Evolutionary conservation across 2,329 filamentous ascomycete species (phyloP).

Genomic region (Penicillium oxalicum): DNA sequence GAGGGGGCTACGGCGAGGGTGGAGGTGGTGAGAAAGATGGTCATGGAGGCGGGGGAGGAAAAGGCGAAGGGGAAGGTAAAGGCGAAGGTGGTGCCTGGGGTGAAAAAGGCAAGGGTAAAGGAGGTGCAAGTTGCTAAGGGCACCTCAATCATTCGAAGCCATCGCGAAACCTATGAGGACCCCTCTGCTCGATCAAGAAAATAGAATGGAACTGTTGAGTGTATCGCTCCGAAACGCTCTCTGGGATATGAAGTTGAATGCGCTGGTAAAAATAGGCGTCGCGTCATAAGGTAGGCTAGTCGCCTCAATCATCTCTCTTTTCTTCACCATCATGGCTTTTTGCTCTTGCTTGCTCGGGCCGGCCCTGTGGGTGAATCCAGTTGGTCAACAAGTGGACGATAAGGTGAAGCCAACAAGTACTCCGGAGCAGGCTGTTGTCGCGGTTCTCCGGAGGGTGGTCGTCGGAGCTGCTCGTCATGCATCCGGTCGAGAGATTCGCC

Average conservation of each 20-base stretch:
- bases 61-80: neutral
- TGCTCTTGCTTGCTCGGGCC: constrained; percentile 29
- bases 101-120: neutral
- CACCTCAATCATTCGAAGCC: neutral
- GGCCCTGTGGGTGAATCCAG: constrained; percentile 34
- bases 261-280: constrained; percentile 15
- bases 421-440: constrained; percentile 40
- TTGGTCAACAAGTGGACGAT: constrained; percentile 53
- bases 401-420: constrained; percentile 53
- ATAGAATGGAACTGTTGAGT: too few relatives aligned
- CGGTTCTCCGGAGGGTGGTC: constrained; percentile 49
- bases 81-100: neutral
- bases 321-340: constrained; percentile 23
- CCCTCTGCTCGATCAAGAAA: too few relatives aligned
- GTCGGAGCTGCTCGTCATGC: constrained; percentile 69
- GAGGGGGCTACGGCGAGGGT: neutral
- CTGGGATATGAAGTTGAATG: too few relatives aligned
- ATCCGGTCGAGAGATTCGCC: constrained; percentile 77
- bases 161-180: too few relatives aligned
- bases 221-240: too few relatives aligned
- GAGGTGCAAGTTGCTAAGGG: neutral
- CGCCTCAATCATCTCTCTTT: constrained; percentile 6
- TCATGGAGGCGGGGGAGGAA: constrained; percentile 1
- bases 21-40: constrained; percentile 3
- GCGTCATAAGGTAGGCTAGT: constrained; percentile 15